Base-by-base conservation (phyloP, 2,329 filamentous ascomycete genomes). In the Huntiella bhutanensis region DNA sequence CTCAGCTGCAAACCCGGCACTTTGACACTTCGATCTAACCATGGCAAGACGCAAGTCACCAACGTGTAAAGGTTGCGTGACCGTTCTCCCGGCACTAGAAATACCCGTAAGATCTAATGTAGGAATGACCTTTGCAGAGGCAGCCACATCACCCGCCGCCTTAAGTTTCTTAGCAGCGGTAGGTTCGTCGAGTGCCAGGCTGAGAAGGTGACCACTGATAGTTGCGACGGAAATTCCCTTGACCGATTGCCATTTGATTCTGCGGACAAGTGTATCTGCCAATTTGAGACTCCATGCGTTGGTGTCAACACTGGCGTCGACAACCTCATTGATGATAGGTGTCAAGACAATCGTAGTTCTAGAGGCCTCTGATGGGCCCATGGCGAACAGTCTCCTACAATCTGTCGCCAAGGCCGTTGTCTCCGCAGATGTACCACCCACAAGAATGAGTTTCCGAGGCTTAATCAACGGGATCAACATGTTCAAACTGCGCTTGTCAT, bases 281-380 rank as follows among this genome's bases (percentile, higher is more conserved):
- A 98, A 71, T 61, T 87, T 93, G 50, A 98, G 82, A 17, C 83
- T 80, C 91, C 92, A 98, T 3, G 91, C 87, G 58, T 96, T 95
- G 4, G 88, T 96, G 59, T 98, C 91, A 37, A 96, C 88, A 56
- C 87, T 95, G 10, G 88, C 91, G 60, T 98, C 80, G 37, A 98
- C 71, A 11, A 70, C 66, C 33, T 71, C 67, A 17, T 86, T 86
- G n/a, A 83, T 67, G 7, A 65, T 61, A 1, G 91, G 91, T 0
- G 84, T 86, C 58, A 88, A 88, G 4, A 98, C 83, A 52, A 87
- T 78, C 33, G 76, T 70, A 59, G 61, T n/a, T 63, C 63, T 36
- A 11, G 36, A 37, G 19, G 33, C 43, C 33, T 47, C 70, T 13
- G 67, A 64, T 40, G 64, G 62, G 34, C 69, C 66, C 37, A 64